Evolutionary conservation across 148 eudicot species (phyloP).

Genomic region (Hydrangea macrophylla): DNA sequence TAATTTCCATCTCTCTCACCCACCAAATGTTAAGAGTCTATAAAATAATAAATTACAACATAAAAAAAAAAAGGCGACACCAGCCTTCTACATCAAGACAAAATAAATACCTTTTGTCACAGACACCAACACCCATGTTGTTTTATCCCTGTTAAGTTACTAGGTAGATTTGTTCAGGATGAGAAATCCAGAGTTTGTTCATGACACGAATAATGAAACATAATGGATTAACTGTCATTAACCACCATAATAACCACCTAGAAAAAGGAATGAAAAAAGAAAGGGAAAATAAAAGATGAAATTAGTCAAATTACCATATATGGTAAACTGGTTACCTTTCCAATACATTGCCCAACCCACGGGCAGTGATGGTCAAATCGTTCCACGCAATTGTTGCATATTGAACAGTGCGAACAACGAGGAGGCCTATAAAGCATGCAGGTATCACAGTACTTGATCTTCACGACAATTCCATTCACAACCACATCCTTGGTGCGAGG

Average conservation of each 20-base stretch:
- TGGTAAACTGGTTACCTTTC: slow-evolving; percentile 27
- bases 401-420: slow-evolving; percentile 59
- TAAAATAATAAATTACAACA: neutral
- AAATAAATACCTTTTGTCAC: neutral
- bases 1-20: neutral
- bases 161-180: neutral
- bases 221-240: neutral
- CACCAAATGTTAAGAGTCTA: neutral
- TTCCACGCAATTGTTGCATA: slow-evolving; percentile 56
- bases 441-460: slow-evolving; percentile 51
- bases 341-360: slow-evolving; percentile 66
- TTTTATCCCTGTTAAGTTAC: neutral
- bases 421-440: slow-evolving; percentile 61
- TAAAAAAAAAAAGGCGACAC: no score
- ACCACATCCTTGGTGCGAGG: slow-evolving; percentile 38
- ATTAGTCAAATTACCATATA: no score
- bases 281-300: neutral
- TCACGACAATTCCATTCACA: slow-evolving; percentile 42
- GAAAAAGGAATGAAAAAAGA: neutral
- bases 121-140: neutral
- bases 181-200: neutral
- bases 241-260: neutral
- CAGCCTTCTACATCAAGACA: neutral
- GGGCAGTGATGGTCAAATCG: slow-evolving; percentile 64
- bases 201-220: neutral